Conservation (phyloP, 768 basidiomycete species). For the Termitomyces sp. region DNA sequence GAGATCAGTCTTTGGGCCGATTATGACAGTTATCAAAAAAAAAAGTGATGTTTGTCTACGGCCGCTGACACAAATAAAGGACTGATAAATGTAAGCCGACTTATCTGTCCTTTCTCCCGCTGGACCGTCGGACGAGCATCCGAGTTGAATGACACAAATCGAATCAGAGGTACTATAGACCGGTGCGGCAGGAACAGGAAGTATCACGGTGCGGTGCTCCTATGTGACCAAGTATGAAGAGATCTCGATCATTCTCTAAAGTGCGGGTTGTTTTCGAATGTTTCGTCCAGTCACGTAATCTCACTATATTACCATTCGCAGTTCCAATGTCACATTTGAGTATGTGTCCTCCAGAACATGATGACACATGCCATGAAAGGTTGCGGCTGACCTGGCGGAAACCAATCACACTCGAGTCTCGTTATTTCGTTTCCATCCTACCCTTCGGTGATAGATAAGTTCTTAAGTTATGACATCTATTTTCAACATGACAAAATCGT, state of each 20-base stretch:
- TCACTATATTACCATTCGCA: neutral
- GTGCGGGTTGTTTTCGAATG: neutral
- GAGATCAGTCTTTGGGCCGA: neutral
- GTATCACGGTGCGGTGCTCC: neutral
- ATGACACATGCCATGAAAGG: neutral
- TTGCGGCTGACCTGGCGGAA: neutral
- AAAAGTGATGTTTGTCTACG: constrained; percentile 3
- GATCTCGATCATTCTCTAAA: neutral
- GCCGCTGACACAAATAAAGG: neutral
- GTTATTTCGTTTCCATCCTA: neutral
- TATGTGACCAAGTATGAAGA: neutral
- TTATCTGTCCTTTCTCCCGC: too few species aligned
- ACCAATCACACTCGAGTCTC: neutral
- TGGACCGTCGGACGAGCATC: too few species aligned
- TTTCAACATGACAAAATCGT: neutral
- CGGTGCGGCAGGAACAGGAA: neutral
- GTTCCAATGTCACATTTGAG: neutral
- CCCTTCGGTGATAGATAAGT: neutral
- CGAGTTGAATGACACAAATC: too few species aligned
- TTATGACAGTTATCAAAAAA: too few species aligned
- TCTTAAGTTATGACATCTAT: neutral
- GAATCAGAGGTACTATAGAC: too few species aligned
- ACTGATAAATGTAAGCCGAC: too few species aligned
- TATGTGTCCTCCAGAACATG: neutral
- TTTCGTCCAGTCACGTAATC: neutral